Conservation (phyloP, 2,329 filamentous ascomycete species). For the Hypoxylon sp. region DNA sequence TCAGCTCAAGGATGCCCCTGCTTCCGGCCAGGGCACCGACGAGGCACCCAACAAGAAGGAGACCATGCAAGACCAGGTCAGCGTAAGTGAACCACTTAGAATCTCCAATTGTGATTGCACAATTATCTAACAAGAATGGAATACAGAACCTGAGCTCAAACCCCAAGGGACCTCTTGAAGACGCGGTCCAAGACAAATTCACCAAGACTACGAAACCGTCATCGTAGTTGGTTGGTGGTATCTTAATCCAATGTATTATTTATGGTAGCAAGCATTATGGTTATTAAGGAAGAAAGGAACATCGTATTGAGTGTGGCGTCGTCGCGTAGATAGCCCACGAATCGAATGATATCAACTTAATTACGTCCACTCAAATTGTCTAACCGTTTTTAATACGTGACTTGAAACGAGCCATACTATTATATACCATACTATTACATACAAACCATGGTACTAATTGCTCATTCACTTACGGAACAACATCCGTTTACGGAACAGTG, state of each 20-base stretch:
- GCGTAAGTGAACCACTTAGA: conserved; percentile 49
- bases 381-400: too few relatives aligned
- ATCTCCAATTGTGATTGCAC: not conserved
- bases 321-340: conserved; percentile 1
- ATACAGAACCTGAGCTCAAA: conserved; percentile 66
- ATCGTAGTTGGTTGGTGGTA: not conserved
- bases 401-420: too few relatives aligned
- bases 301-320: not conserved
- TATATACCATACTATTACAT: too few relatives aligned
- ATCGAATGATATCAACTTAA: conserved; percentile 6
- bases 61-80: conserved; percentile 60
- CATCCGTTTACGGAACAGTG: too few relatives aligned
- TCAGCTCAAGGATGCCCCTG: conserved; percentile 68
- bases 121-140: conserved; percentile 11
- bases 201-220: conserved; percentile 52
- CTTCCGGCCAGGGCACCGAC: conserved; percentile 64
- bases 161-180: conserved; percentile 70
- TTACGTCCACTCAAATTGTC: not conserved
- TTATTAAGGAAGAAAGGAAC: not conserved
- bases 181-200: conserved; percentile 67
- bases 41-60: conserved; percentile 62
- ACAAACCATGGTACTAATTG: too few relatives aligned
- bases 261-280: conserved; percentile 2
- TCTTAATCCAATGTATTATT: not conserved
- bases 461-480: too few relatives aligned